Percentiles rank a stretch among this genome's conserved stretches.
Conservation (phyloP, 768 basidiomycete species). For the Rhizopogon vesiculosus region DNA sequence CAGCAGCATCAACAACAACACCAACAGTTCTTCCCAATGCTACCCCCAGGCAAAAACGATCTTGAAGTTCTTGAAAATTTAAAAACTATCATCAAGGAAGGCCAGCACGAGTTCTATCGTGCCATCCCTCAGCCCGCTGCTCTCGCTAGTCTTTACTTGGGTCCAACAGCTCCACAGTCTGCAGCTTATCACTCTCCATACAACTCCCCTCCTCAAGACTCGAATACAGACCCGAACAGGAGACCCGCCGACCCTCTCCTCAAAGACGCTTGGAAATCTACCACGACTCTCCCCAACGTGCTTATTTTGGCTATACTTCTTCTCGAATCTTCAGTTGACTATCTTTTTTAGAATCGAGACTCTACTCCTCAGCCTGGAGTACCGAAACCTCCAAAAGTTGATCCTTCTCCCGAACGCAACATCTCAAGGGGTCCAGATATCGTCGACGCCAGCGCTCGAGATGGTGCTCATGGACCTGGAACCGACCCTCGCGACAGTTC, state of each 20-base stretch:
- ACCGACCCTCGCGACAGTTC: slow-evolving; percentile 1
- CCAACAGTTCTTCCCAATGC: slow-evolving; percentile 23
- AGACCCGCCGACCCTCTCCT: slow-evolving; percentile 15
- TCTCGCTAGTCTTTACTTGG: slow-evolving; percentile 62
- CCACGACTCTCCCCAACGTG: slow-evolving; percentile 23
- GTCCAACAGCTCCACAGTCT: slow-evolving; percentile 23
- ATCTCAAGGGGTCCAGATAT: slow-evolving; percentile 9
- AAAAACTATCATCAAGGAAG: slow-evolving; percentile 65
- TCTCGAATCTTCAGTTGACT: slow-evolving; percentile 7
- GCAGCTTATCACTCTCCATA: slow-evolving; percentile 13
- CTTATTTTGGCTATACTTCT: slow-evolving; percentile 10
- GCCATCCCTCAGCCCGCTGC: slow-evolving; percentile 61
- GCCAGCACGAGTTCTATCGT: slow-evolving; percentile 69
- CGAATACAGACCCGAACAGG: slow-evolving; percentile 14
- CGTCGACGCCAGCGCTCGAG: slow-evolving; percentile 5
- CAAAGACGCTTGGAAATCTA: slow-evolving; percentile 8
- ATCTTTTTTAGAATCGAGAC: slow-evolving; percentile 18
- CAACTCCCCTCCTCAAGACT: slow-evolving; percentile 6
- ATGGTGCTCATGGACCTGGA: not conserved
- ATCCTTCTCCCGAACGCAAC: slow-evolving; percentile 2
- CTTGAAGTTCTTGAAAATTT: slow-evolving; percentile 72
- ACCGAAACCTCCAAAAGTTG: slow-evolving; percentile 17
- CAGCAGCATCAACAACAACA: slow-evolving; percentile 6
- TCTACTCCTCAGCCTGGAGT: slow-evolving; percentile 19
- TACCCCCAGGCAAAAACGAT: slow-evolving; percentile 58